Percentiles rank a stretch among this genome's conserved stretches.
Conservation (phyloP, 2,329 filamentous ascomycete genomes). For the Exserohilum turcica region DNA sequence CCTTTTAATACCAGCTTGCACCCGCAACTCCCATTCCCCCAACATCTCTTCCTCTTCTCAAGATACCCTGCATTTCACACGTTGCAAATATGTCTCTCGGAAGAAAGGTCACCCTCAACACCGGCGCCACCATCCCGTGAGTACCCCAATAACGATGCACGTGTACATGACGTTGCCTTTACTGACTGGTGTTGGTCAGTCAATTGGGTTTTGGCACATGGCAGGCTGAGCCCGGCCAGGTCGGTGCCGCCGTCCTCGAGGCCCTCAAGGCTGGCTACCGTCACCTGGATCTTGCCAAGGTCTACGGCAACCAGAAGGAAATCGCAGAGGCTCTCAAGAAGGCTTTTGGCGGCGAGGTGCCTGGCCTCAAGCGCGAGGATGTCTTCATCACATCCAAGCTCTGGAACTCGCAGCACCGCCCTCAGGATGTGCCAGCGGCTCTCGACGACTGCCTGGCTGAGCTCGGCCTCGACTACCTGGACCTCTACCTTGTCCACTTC, state of each 20-base stretch:
- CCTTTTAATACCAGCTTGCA: slow-evolving; percentile 4
- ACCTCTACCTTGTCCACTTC: slow-evolving; percentile 81
- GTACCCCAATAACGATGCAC: slow-evolving; percentile 64
- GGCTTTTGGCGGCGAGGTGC: slow-evolving; percentile 53
- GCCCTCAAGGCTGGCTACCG: slow-evolving; percentile 40
- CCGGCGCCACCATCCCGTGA: slow-evolving; percentile 77
- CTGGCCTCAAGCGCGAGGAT: slow-evolving; percentile 50
- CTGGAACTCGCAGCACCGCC: slow-evolving; percentile 86
- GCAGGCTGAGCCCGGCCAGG: slow-evolving; percentile 41
- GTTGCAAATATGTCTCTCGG: slow-evolving; percentile 36
- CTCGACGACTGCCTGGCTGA: slow-evolving; percentile 75
- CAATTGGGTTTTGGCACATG: slow-evolving; percentile 51
- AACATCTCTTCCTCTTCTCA: slow-evolving; percentile 2
- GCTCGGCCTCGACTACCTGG: slow-evolving; percentile 86
- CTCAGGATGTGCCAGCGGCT: slow-evolving; percentile 66
- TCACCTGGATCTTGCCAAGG: slow-evolving; percentile 39
- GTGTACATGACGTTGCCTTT: slow-evolving; percentile 51
- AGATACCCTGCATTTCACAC: slow-evolving; percentile 7
- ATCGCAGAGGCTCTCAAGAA: slow-evolving; percentile 35
- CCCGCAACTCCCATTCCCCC: background rate
- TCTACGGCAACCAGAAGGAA: slow-evolving; percentile 42
- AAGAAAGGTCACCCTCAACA: slow-evolving; percentile 60
- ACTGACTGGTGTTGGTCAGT: slow-evolving; percentile 60
- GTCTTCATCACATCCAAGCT: slow-evolving; percentile 71
- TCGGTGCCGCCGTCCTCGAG: slow-evolving; percentile 50